Base-by-base conservation (phyloP, 1,284 basidiomycete genomes). In the Vanrija sp. region DNA sequence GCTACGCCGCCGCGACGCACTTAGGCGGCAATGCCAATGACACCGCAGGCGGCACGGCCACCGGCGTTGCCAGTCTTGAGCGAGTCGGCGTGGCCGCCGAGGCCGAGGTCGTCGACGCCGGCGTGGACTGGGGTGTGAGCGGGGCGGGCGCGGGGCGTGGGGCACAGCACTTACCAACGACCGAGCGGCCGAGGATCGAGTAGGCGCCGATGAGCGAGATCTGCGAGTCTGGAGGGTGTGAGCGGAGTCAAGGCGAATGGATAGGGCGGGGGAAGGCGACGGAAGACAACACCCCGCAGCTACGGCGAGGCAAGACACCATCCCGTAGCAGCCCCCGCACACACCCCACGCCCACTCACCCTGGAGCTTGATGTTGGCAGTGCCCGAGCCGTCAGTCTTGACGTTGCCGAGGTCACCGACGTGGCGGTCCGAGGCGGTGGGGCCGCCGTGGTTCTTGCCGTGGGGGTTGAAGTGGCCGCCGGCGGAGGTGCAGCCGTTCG, bases 381-480 rank as follows among this genome's bases (percentile, higher is more conserved):
- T 78, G 43, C 88, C 56, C 48, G 76, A 67, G 16, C 72, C 76
- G 69, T 91, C 82, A 53, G 83, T 82, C 65, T 81, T 67, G 66
- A 91, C 83, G 72, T 91, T 75, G 52, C 73, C 89, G 57, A 91
- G 75, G 70, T 91, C 89, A 16, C 89, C 88, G 25, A 86, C 82
- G 73, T 91, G 89, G 60, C 88, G 80, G 57, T 80, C 78, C 1
- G 65, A 44, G 67, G 83, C 83, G 12, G 73, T 71, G 21, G 83
- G 86, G 29, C 49, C 49, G 53, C 88, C 88, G 65, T 91, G 89
- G 38, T 78, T 82, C 66, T 81, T 80, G 34, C 75, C 78, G 68
- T 80, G 81, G 0, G 87, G 87, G 77, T 91, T 91, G 79, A 85
- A 90, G 75, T 91, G 89, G 45, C 84, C 65, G 10, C 87, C 87